A percentile compares a stretch with the other conserved stretches of the same genome.
Conservation (phyloP, 177 flowering plant species). For the Vitis hybrid region DNA sequence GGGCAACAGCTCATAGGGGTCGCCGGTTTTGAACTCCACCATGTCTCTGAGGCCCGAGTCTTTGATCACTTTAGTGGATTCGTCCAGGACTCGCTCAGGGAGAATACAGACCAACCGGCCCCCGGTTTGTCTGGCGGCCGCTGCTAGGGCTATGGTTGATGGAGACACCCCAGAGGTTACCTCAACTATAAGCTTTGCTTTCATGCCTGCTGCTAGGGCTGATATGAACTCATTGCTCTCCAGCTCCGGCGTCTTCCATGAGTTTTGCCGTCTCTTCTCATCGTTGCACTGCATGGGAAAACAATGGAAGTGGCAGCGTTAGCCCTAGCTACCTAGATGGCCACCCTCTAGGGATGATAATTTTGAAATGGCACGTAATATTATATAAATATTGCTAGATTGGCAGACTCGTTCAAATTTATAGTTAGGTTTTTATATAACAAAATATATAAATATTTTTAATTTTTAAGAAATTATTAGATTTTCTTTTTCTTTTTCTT, state of each 20-base stretch:
- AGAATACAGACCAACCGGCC: slow-evolving; percentile 64
- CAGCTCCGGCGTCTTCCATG: slow-evolving; percentile 29
- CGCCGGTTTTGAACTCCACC: slow-evolving; percentile 60
- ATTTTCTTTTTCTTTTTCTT: no score
- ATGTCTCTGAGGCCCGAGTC: slow-evolving; percentile 48
- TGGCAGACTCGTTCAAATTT: no score
- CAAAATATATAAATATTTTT: no score
- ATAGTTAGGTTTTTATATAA: no score
- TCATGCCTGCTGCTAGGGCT: slow-evolving; percentile 66
- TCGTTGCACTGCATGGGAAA: slow-evolving; percentile 24
- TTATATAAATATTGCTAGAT: no score
- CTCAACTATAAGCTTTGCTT: slow-evolving; percentile 54
- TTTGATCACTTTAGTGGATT: slow-evolving; percentile 32
- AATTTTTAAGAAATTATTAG: no score
- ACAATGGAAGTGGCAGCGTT: not conserved
- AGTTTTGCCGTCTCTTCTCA: slow-evolving; percentile 7
- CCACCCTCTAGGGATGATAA: no score
- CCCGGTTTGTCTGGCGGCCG: slow-evolving; percentile 66
- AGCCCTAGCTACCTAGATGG: no score
- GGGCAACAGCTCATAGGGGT: slow-evolving; percentile 41
- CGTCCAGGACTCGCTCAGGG: slow-evolving; percentile 34
- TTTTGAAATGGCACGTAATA: no score
- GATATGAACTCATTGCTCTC: slow-evolving; percentile 59
- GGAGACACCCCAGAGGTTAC: slow-evolving; percentile 42
- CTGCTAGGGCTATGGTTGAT: slow-evolving; percentile 60